Evolutionary conservation across 2,329 filamentous ascomycete species (phyloP).

Genomic region (Sporothrix variecibatus): DNA sequence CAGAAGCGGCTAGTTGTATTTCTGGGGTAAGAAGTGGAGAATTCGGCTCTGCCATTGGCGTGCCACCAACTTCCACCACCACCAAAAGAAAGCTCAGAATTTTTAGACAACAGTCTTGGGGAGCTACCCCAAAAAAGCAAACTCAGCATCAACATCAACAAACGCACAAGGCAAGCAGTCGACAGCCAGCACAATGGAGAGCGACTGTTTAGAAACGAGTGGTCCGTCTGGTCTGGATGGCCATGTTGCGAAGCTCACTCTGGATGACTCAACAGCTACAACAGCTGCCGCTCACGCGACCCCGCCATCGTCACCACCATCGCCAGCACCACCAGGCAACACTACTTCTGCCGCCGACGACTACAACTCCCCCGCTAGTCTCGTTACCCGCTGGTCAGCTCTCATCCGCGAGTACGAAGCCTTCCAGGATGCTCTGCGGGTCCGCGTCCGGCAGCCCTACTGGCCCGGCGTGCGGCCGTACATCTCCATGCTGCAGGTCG

Average conservation of each 20-base stretch:
- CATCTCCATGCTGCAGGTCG: constrained; percentile 25
- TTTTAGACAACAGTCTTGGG: no score
- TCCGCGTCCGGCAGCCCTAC: constrained; percentile 23
- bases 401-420: constrained; percentile 30
- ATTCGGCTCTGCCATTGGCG: no score
- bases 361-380: neutral
- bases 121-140: neutral
- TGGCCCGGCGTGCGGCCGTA: constrained; percentile 30
- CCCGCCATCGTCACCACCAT: neutral
- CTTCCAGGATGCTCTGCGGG: constrained; percentile 25
- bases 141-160: neutral
- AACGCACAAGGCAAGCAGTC: neutral
- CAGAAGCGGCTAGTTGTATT: no score
- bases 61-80: no score
- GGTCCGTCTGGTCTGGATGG: neutral
- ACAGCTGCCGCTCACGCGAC: neutral
- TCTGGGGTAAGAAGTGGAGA: no score
- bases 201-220: neutral
- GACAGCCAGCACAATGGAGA: neutral
- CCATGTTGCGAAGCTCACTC: neutral
- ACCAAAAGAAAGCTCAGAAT: no score
- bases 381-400: constrained; percentile 25
- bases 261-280: neutral
- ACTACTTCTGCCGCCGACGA: neutral
- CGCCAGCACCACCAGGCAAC: neutral